Conservation (phyloP, 768 basidiomycete genomes). For the Kwoniella dendrophila region DNA sequence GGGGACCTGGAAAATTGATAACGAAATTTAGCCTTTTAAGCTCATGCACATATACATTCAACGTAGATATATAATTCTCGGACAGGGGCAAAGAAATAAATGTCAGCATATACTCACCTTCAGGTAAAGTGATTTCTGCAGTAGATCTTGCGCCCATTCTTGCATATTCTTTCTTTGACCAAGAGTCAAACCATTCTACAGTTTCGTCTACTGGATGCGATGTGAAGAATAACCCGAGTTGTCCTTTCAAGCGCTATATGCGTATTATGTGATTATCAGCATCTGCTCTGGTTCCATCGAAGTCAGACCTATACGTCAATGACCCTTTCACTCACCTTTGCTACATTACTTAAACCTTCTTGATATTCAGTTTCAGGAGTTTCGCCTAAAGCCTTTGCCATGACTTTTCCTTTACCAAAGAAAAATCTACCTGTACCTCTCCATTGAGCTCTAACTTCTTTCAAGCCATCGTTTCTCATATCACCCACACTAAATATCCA, state of each 20-base stretch:
- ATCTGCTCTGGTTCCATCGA: background rate
- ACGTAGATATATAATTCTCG: too few species aligned
- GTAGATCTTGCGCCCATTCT: constrained; percentile 80
- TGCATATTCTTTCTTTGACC: constrained; percentile 86
- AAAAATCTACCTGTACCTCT: constrained; percentile 90
- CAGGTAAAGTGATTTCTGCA: constrained; percentile 73
- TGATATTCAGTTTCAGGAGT: constrained; percentile 84
- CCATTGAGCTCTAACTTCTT: constrained; percentile 91
- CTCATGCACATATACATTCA: too few species aligned
- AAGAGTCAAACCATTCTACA: constrained; percentile 89
- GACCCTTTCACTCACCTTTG: constrained; percentile 62
- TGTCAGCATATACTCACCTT: constrained; percentile 45
- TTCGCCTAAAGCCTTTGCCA: constrained; percentile 92
- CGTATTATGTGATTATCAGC: background rate
- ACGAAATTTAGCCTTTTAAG: background rate
- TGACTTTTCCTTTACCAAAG: constrained; percentile 76
- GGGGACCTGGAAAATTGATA: constrained; percentile 63
- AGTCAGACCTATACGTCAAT: background rate
- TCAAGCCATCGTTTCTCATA: constrained; percentile 91
- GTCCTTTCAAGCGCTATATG: constrained; percentile 84
- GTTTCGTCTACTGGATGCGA: constrained; percentile 87
- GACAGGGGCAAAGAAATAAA: background rate
- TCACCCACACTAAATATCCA: constrained; percentile 95
- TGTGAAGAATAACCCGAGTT: constrained; percentile 91
- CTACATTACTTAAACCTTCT: constrained; percentile 74